Conservation (phyloP, 768 basidiomycete genomes). For the Kwoniella sp. region DNA sequence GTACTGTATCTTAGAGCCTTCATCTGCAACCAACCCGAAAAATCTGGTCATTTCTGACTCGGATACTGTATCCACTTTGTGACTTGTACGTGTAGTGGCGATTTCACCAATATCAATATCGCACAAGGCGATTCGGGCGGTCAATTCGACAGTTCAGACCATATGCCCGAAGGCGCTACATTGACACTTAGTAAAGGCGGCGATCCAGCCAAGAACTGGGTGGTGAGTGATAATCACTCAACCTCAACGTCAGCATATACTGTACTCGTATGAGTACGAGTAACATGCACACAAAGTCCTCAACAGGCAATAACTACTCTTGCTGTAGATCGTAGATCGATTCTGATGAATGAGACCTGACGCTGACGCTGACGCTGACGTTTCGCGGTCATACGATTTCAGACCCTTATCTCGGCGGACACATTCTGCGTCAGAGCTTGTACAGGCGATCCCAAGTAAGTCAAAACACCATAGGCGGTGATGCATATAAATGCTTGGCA, state of each 20-base stretch:
- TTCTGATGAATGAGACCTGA: no score
- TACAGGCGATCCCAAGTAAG: constrained; percentile 44
- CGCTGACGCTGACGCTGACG: neutral
- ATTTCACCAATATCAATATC: constrained; percentile 51
- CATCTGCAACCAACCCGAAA: no score
- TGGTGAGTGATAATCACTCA: constrained; percentile 33
- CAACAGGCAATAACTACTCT: no score
- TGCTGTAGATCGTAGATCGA: no score
- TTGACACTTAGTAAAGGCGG: constrained; percentile 28
- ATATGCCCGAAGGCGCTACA: constrained; percentile 36
- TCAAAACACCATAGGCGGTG: no score
- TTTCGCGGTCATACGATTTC: neutral
- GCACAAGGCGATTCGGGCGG: constrained; percentile 42
- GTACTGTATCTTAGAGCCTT: no score
- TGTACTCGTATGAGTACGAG: no score
- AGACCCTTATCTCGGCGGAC: constrained; percentile 44
- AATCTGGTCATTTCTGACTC: no score
- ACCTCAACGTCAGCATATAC: no score
- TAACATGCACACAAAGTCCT: no score
- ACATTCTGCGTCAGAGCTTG: constrained; percentile 50
- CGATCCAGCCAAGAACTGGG: constrained; percentile 37
- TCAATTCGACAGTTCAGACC: constrained; percentile 39
- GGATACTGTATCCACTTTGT: no score
- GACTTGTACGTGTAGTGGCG: constrained; percentile 31
- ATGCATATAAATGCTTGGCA: no score